Conservation (phyloP, 2,329 filamentous ascomycete species). For the Lasiodiplodia gonubiensis region DNA sequence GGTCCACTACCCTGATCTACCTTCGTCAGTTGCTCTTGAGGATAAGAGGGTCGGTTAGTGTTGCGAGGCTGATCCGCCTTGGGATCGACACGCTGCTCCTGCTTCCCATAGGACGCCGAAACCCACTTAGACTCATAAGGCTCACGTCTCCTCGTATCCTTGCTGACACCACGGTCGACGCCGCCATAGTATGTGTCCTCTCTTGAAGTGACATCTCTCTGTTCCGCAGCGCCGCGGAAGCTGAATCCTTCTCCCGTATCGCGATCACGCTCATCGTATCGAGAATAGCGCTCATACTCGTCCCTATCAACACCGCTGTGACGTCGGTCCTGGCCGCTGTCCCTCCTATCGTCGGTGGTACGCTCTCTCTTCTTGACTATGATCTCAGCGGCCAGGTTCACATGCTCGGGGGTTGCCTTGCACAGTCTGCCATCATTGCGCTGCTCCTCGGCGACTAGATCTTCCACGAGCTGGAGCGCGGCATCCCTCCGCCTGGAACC, state of each 20-base stretch:
- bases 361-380: no score
- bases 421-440: not conserved
- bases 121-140: not conserved
- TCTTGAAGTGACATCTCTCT: not conserved
- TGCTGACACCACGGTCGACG: not conserved
- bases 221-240: not conserved
- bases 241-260: not conserved
- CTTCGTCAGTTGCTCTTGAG: not conserved
- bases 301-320: not conserved
- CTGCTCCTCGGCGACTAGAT: not conserved
- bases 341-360: not conserved
- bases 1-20: not conserved
- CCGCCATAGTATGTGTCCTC: not conserved
- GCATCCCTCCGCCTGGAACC: not conserved
- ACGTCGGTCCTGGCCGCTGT: no score
- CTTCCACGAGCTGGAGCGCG: not conserved
- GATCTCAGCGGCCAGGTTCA: not conserved
- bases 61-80: not conserved
- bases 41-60: no score
- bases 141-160: not conserved
- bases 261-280: not conserved
- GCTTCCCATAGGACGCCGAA: not conserved
- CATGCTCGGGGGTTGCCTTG: not conserved
- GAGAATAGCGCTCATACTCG: not conserved
- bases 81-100: not conserved